Evolutionary conservation across 805 yeast genomes (phyloP).

Genomic region (Teunomyces funiuensis): DNA sequence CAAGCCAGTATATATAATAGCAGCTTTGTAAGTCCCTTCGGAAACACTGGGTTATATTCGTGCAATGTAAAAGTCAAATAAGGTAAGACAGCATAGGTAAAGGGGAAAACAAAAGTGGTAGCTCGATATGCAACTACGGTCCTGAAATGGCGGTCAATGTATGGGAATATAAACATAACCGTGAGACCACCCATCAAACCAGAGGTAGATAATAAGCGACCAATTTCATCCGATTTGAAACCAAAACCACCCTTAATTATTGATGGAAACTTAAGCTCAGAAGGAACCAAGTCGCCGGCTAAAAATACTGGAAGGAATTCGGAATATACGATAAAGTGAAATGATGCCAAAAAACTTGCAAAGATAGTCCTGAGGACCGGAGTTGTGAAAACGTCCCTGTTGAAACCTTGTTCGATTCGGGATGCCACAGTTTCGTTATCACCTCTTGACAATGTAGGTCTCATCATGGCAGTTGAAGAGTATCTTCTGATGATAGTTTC

Average conservation of each 20-base stretch:
- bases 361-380: constrained; percentile 30
- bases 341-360: constrained; percentile 43
- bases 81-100: constrained; percentile 48
- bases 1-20: constrained; percentile 28
- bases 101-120: constrained; percentile 42
- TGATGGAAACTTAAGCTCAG: constrained; percentile 46
- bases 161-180: constrained; percentile 52
- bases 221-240: constrained; percentile 46
- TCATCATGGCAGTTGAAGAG: constrained; percentile 15
- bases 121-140: constrained; percentile 45
- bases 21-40: constrained; percentile 18
- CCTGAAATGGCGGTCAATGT: constrained; percentile 47
- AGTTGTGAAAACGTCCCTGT: constrained; percentile 26
- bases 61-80: constrained; percentile 45
- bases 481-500: constrained; percentile 17
- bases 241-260: constrained; percentile 54
- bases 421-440: constrained; percentile 1
- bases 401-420: constrained; percentile 15
- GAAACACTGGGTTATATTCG: constrained; percentile 28
- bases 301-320: constrained; percentile 59
- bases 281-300: constrained; percentile 31
- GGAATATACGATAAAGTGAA: constrained; percentile 48
- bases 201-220: constrained; percentile 48
- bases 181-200: constrained; percentile 55
- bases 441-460: constrained; percentile 11